phyloP scores from a whole-genome alignment of 805 yeast genomes.

The Pichia paraexigua region DNA sequence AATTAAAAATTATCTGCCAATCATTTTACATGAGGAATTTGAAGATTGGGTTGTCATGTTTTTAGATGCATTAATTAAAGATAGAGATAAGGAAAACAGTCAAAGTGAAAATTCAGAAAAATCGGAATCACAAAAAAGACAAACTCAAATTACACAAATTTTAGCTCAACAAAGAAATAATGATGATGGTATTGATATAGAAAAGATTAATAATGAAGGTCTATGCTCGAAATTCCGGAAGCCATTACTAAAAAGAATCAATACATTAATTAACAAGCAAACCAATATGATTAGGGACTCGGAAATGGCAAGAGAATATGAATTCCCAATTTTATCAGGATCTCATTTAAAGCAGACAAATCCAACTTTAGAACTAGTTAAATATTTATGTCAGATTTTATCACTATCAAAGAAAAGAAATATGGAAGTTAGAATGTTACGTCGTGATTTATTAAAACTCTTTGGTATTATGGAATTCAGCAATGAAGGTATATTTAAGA shows the following conservation, averaged over 20 bases:
- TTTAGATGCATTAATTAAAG: constrained; percentile 57
- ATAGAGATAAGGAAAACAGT: constrained; percentile 34
- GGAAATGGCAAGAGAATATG: constrained; percentile 54
- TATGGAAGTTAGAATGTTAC: constrained; percentile 64
- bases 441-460: constrained; percentile 63
- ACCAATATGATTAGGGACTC: constrained; percentile 65
- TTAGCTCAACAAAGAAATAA: constrained; percentile 35
- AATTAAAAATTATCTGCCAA: constrained; percentile 63
- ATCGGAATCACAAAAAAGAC: constrained; percentile 44
- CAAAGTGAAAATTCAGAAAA: constrained; percentile 7
- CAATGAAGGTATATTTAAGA: constrained; percentile 57
- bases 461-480: constrained; percentile 84
- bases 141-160: constrained; percentile 58
- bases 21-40: constrained; percentile 71
- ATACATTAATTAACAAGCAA: constrained; percentile 59
- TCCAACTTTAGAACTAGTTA: constrained; percentile 76
- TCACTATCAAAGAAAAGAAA: constrained; percentile 54
- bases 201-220: constrained; percentile 30
- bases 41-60: constrained; percentile 79
- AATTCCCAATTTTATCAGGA: constrained; percentile 73
- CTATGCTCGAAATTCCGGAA: constrained; percentile 50
- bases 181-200: constrained; percentile 11
- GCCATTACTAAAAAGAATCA: constrained; percentile 59
- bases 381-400: constrained; percentile 64
- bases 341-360: constrained; percentile 49